Base-by-base conservation (phyloP, 495 filamentous ascomycete genomes). In the Aspergillus ostianus region DNA sequence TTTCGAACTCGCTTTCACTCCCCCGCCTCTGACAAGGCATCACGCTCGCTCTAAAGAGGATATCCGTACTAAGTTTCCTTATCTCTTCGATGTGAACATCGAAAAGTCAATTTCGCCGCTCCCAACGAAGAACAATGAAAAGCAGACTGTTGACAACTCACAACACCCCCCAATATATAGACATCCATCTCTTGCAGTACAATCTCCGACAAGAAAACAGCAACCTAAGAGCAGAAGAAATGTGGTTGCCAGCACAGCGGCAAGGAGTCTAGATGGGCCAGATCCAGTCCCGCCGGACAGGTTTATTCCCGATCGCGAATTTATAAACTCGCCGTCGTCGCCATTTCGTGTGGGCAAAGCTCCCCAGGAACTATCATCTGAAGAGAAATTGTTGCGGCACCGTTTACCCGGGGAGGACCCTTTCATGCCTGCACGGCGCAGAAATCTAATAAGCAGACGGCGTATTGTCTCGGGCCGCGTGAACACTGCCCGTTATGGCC, bases 301-400 rank as follows among this genome's bases (percentile, higher is more conserved):
- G 23, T 95, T 91, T 67, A 85, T 93, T 23, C 82, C 89, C 27
- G 67, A 67, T 23, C 82, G 87, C 47, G 68, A 71, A 19, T 76
- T 74, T 18, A 62, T 76, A 8, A 71, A 77, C 26, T 67, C 72
- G 10, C 61, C 77, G 20, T 73, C 75, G 18, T 83, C 87, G 26
- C 80, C 77, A 26, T 92, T 87, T 66, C 86, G 79, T 59, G 69
- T 87, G n/a, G 83, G 79, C 67, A 93, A 90, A 71, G 70, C 76
- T 48, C 75, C 84, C 3, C 71, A 83, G 26, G 78, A 84, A 54
- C 72, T 96, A 41, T 84, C 84, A 0, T 64, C 75, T 15, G 71
- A 76, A 29, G 90, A 93, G 65, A 86, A 76, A 59, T 64, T 90
- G 8, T 69, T 87, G 12, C 83, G 89, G 4, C 76, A 80, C 53